phyloP scores from a whole-genome alignment of 441 rosid species.

The Theobroma grandiflorum region DNA sequence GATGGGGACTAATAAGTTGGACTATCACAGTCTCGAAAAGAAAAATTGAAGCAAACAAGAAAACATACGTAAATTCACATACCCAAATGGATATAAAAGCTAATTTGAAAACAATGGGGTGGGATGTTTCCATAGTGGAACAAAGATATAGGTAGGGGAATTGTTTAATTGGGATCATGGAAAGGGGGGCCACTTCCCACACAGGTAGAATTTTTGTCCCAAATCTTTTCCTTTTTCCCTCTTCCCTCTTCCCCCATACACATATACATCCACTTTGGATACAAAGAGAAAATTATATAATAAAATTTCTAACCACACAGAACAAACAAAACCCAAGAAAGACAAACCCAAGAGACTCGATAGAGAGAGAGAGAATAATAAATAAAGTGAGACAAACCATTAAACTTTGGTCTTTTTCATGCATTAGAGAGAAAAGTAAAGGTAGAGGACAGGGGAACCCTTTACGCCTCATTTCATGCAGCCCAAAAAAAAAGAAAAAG shows the following conservation, averaged over 20 bases:
- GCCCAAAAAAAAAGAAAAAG: not conserved
- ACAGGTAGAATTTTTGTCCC: constrained; percentile 44
- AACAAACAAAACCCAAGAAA: constrained; percentile 37
- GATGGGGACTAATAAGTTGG: constrained; percentile 43
- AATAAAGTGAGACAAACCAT: constrained; percentile 30
- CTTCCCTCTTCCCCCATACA: not conserved
- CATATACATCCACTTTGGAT: constrained; percentile 17
- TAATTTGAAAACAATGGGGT: constrained; percentile 33
- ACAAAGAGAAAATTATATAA: not conserved
- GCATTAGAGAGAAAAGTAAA: not conserved
- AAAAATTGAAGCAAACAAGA: constrained; percentile 16
- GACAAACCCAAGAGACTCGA: constrained; percentile 30
- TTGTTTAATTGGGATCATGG: constrained; percentile 24
- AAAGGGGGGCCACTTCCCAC: constrained; percentile 40
- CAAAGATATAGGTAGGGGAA: constrained; percentile 11
- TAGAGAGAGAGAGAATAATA: constrained; percentile 1
- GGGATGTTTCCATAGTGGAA: constrained; percentile 30
- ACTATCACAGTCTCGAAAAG: constrained; percentile 25
- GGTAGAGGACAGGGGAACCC: constrained; percentile 30
- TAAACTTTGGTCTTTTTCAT: constrained; percentile 9
- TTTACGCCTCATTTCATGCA: constrained; percentile 23
- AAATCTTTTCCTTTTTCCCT: constrained; percentile 26
- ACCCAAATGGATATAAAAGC: not conserved
- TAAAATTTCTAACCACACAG: not conserved
- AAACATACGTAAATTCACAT: not conserved